Evolutionary conservation across 768 basidiomycete genomes (phyloP).

Genomic region (Cystofilobasidium macerans): DNA sequence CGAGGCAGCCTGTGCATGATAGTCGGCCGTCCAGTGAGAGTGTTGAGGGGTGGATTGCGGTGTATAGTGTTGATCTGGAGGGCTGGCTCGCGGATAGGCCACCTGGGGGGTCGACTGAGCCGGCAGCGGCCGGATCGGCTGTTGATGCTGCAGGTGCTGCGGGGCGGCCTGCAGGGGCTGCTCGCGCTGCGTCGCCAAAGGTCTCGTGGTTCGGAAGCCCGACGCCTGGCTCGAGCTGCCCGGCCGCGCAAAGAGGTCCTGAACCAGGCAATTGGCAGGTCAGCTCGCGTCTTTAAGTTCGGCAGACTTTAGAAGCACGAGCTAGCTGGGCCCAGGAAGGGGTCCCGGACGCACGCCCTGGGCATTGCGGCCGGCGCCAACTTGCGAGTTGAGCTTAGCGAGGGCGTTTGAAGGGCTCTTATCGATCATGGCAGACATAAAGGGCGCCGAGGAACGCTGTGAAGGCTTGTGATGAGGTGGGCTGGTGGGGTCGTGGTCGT

Average conservation of each 20-base stretch:
- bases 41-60: background rate
- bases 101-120: too few relatives aligned
- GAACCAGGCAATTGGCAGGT: background rate
- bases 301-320: too few relatives aligned
- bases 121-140: background rate
- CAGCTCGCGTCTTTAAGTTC: background rate
- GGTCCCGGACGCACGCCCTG: background rate
- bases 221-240: background rate
- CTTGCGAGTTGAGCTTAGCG: background rate
- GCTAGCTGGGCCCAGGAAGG: background rate
- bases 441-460: background rate
- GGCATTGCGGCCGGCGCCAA: background rate
- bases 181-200: background rate
- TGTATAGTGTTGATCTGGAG: background rate
- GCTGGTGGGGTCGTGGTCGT: too few relatives aligned
- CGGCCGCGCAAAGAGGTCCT: background rate
- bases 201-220: background rate
- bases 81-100: too few relatives aligned
- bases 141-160: background rate
- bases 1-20: background rate
- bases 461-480: too few relatives aligned
- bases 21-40: background rate
- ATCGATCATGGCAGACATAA: slow-evolving; percentile 3
- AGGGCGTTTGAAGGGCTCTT: background rate
- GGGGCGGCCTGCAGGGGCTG: background rate